Evolutionary conservation across 2,329 filamentous ascomycete species (phyloP).

Genomic region (Onygena corvina): DNA sequence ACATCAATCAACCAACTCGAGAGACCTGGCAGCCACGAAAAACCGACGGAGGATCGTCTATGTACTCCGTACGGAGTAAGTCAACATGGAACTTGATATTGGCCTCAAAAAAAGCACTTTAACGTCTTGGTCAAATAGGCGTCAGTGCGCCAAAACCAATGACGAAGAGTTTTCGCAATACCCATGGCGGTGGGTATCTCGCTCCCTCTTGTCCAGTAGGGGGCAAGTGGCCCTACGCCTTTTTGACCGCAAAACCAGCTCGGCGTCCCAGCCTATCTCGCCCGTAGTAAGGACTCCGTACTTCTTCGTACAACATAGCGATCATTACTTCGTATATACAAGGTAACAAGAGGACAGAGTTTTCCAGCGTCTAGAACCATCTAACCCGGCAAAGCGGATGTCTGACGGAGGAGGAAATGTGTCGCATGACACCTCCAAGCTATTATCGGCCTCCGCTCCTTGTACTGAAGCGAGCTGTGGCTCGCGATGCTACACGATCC

Average conservation of each 20-base stretch:
- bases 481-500: not conserved
- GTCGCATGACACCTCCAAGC: conserved; percentile 4
- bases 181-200: not conserved
- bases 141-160: not conserved
- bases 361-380: conserved; percentile 1
- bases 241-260: not conserved
- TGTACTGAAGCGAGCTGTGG: not conserved
- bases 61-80: too few species aligned
- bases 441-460: not conserved
- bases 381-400: not conserved
- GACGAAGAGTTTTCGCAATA: not conserved
- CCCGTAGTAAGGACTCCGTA: too few species aligned
- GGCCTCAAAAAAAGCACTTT: not conserved
- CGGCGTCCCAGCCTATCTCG: not conserved
- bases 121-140: not conserved
- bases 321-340: not conserved
- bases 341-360: not conserved
- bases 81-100: not conserved
- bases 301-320: not conserved
- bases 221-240: not conserved
- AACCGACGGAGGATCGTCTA: not conserved
- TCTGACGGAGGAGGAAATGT: conserved; percentile 3
- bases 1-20: not conserved
- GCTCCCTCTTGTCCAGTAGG: not conserved
- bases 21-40: not conserved